Conservation (phyloP, 352 stramenopile species). For the Phytophthora idaei region DNA sequence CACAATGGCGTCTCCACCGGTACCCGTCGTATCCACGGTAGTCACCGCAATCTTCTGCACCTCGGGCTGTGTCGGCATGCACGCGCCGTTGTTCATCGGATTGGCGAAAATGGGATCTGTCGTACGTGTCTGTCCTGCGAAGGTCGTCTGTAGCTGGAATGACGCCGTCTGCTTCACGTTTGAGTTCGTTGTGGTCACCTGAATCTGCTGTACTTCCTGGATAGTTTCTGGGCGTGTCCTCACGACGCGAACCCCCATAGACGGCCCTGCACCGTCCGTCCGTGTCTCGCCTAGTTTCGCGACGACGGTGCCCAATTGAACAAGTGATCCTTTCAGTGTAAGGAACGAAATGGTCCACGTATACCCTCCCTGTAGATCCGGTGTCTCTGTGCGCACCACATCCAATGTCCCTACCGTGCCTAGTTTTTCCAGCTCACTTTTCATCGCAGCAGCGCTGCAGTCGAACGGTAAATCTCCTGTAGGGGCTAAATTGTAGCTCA, state of each 20-base stretch:
- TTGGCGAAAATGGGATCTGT: constrained; percentile 89
- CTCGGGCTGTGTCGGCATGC: constrained; percentile 68
- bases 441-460: constrained; percentile 75
- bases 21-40: constrained; percentile 90
- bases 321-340: constrained; percentile 59
- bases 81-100: constrained; percentile 64
- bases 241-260: constrained; percentile 56
- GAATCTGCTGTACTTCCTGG: constrained; percentile 72
- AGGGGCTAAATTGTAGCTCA: constrained; percentile 47
- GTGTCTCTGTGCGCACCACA: constrained; percentile 54
- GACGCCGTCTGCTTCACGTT: constrained; percentile 42
- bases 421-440: constrained; percentile 58
- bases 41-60: constrained; percentile 92
- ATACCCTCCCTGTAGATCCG: constrained; percentile 89
- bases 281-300: constrained; percentile 59
- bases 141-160: constrained; percentile 55
- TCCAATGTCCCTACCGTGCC: constrained; percentile 59
- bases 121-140: constrained; percentile 49
- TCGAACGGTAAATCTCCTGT: constrained; percentile 84
- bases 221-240: constrained; percentile 50
- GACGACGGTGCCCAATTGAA: constrained; percentile 37
- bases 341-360: constrained; percentile 96
- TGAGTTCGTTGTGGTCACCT: constrained; percentile 51
- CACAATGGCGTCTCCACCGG: constrained; percentile 90
- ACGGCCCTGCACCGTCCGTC: constrained; percentile 41